These are phyloP conservation scores for Acanthamoeba lenticulata DNA, from an alignment of 208 protist species.

Conservation along the genomic window DNA sequence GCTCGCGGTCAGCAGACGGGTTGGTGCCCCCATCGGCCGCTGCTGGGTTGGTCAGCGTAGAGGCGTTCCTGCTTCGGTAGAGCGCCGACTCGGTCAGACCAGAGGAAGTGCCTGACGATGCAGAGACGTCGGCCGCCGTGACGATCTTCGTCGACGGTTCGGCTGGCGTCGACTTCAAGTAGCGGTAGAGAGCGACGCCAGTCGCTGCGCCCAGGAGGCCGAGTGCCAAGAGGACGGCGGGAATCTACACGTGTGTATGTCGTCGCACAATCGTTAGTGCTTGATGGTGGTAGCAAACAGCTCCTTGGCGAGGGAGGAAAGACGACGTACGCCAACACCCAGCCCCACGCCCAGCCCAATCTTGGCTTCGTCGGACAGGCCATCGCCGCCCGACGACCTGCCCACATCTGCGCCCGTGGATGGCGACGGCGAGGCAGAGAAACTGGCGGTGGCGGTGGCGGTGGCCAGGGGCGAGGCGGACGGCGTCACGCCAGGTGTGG, in stretches of 20 bases:
- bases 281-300: neutral
- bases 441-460: neutral
- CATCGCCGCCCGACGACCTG: neutral
- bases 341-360: neutral
- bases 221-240: too few relatives aligned
- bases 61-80: neutral
- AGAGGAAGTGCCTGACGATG: too few relatives aligned
- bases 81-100: too few relatives aligned
- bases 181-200: too few relatives aligned
- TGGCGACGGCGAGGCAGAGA: neutral
- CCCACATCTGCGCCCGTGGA: neutral
- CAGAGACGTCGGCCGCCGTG: neutral
- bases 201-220: too few relatives aligned
- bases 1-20: too few relatives aligned
- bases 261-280: too few relatives aligned
- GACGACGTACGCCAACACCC: neutral
- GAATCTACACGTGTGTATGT: too few relatives aligned
- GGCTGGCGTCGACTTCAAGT: too few relatives aligned
- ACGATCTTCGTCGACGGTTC: neutral
- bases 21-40: neutral
- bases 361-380: neutral
- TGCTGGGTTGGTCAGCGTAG: neutral
- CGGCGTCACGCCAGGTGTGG: neutral
- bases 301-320: neutral
- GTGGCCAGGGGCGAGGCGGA: neutral